Conservation (phyloP, 1,284 basidiomycete genomes). For the Apiotrichum akiyoshidainum region DNA sequence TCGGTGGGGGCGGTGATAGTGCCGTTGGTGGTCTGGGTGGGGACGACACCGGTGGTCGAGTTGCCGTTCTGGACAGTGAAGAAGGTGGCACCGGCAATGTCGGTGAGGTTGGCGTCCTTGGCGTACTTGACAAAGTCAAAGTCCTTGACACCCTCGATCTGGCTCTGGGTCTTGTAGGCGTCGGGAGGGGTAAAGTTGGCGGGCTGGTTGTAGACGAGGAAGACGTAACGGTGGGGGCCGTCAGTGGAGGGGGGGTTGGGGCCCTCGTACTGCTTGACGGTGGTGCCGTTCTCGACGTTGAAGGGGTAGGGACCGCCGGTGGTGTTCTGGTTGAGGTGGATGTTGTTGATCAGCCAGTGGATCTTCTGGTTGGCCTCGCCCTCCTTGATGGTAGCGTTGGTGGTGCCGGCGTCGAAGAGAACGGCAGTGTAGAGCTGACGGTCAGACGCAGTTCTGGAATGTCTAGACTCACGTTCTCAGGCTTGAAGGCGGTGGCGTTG, state of each 20-base stretch:
- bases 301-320: slow-evolving; percentile 48
- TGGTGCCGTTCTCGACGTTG: slow-evolving; percentile 19
- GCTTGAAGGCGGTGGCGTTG: background rate
- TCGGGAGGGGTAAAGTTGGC: slow-evolving; percentile 61
- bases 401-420: slow-evolving; percentile 66
- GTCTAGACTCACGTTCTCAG: background rate
- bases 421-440: slow-evolving; percentile 58
- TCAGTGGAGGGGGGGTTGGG: slow-evolving; percentile 65
- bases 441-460: background rate
- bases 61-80: slow-evolving; percentile 69
- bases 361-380: slow-evolving; percentile 55
- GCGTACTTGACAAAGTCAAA: slow-evolving; percentile 54
- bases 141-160: slow-evolving; percentile 58
- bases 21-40: slow-evolving; percentile 6
- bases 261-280: slow-evolving; percentile 64
- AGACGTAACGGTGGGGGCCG: slow-evolving; percentile 64
- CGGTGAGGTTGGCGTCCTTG: slow-evolving; percentile 42
- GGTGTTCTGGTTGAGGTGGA: slow-evolving; percentile 57
- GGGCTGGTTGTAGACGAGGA: slow-evolving; percentile 18
- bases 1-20: background rate
- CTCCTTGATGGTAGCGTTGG: slow-evolving; percentile 56
- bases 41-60: slow-evolving; percentile 54
- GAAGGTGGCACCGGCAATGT: slow-evolving; percentile 58
- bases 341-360: slow-evolving; percentile 73
- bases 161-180: slow-evolving; percentile 56